phyloP scores from a whole-genome alignment of 179 eudicot species.

The Silene noctiflora region DNA sequence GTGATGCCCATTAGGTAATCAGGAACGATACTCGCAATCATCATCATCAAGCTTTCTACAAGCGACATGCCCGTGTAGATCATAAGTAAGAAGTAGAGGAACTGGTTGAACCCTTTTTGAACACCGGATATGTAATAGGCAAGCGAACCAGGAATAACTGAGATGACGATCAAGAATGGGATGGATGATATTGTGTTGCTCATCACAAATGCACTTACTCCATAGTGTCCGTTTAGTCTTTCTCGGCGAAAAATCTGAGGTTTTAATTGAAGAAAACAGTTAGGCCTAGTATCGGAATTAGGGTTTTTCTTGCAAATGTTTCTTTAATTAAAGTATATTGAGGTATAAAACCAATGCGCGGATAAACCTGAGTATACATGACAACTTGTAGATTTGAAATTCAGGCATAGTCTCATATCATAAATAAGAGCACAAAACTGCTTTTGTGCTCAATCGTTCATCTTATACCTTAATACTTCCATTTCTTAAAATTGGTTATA shows the following conservation, averaged over 20 bases:
- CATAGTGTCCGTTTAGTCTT: slow-evolving; percentile 56
- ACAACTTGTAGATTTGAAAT: no score
- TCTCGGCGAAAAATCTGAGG: slow-evolving; percentile 49
- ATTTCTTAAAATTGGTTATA: no score
- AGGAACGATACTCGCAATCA: slow-evolving; percentile 50
- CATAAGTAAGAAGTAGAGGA: slow-evolving; percentile 34
- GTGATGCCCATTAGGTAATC: slow-evolving; percentile 59
- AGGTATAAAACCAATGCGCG: no score
- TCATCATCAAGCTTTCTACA: slow-evolving; percentile 67
- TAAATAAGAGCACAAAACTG: no score
- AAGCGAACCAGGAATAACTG: slow-evolving; percentile 48
- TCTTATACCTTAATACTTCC: no score
- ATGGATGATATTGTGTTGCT: slow-evolving; percentile 48
- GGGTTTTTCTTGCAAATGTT: no score
- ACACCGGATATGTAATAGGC: slow-evolving; percentile 53
- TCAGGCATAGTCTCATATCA: no score
- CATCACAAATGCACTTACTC: slow-evolving; percentile 41
- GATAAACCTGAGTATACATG: no score
- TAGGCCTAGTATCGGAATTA: no score
- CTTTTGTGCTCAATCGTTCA: no score
- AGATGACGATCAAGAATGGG: slow-evolving; percentile 44
- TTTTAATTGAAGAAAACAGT: not conserved
- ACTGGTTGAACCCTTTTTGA: slow-evolving; percentile 31
- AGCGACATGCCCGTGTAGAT: slow-evolving; percentile 38
- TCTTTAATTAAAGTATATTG: no score